Conservation (phyloP, 176 grass and related monocot species). For the Saccharum spontaneum region DNA sequence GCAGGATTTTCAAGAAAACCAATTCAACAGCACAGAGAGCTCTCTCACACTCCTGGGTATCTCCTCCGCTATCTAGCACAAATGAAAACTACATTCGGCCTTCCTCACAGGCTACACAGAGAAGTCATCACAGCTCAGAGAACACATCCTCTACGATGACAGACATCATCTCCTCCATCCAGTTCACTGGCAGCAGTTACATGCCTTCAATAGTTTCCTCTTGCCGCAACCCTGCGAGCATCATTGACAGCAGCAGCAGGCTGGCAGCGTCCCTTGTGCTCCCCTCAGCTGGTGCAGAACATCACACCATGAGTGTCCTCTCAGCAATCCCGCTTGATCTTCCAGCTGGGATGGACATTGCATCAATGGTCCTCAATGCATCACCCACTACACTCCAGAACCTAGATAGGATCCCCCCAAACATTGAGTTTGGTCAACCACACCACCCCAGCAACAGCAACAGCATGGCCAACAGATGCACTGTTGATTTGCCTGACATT, state of each 20-base stretch:
- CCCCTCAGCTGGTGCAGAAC: conserved; percentile 30
- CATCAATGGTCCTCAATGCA: conserved; percentile 72
- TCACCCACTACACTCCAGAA: conserved; percentile 40
- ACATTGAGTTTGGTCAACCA: conserved; percentile 63
- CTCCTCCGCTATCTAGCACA: conserved; percentile 46
- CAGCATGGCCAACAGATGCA: conserved; percentile 36
- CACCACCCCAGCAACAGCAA: conserved; percentile 35
- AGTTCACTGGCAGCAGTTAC: conserved; percentile 46
- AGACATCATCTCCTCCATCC: conserved; percentile 43
- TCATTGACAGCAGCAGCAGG: conserved; percentile 49
- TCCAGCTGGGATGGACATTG: conserved; percentile 50
- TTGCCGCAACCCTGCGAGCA: conserved; percentile 48
- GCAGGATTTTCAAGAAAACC: conserved; percentile 97
- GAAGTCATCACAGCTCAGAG: conserved; percentile 49
- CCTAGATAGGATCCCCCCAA: conserved; percentile 36
- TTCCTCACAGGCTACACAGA: conserved; percentile 23
- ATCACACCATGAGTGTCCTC: conserved; percentile 47
- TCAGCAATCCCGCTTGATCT: conserved; percentile 49
- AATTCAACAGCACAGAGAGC: conserved; percentile 76
- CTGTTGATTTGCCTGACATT: conserved; percentile 29
- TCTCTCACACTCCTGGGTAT: conserved; percentile 79
- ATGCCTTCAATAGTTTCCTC: conserved; percentile 47
- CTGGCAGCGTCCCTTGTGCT: conserved; percentile 31
- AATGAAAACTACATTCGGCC: conserved; percentile 46
- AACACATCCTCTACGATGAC: conserved; percentile 52